Evolutionary conservation across 768 basidiomycete species (phyloP), one percentile per base, ranked within the genome.

Genomic region (Tulasnella sp.): DNA sequence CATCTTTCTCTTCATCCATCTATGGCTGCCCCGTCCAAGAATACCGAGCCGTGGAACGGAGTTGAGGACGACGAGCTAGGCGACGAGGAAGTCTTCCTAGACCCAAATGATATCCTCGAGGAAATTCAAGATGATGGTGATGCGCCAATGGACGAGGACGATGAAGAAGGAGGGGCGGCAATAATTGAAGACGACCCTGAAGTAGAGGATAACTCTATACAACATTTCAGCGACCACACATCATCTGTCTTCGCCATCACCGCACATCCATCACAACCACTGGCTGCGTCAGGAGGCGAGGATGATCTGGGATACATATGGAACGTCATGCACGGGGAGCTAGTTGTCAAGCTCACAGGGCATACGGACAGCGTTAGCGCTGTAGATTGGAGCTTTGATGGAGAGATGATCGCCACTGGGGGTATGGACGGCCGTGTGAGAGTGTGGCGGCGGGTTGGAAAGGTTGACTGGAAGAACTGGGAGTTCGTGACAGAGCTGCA

Each of bases 401-500:
- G 96, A 1, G 86, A 96, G 72, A 78, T 96, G 79, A 77, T 93
- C 59, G 83, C 93, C 15, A 96, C 93, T 0, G 96, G 94, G 9
- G 96, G 96, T 0, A 98, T 99, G 96, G 96, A 99, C 66, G 96
- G 96, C 8, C 84, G 82, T 69, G 84, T 97, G 41, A 77, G 93
- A 62, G 74, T 99, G 62, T 99, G 96, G 96, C 75, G 85, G 67
- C 76, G 91, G 66, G 85, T 91, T 12, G 67, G 70, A 52, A 62
- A 63, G 49, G 53, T 62, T 9, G 53, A 59, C 2, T 61, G 84
- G 61, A 79, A 75, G 62, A 79, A 73, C 53, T 99, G 96, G 96
- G 93, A 97, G 70, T 94, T 98, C 70, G 73, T 96, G 70, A 92
- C 88, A 4, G 87, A 87, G 67, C 73, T 99, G 34, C 85, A 92